Evolutionary conservation across 345 rosid species (phyloP).

Genomic region (Aegle marmelos): DNA sequence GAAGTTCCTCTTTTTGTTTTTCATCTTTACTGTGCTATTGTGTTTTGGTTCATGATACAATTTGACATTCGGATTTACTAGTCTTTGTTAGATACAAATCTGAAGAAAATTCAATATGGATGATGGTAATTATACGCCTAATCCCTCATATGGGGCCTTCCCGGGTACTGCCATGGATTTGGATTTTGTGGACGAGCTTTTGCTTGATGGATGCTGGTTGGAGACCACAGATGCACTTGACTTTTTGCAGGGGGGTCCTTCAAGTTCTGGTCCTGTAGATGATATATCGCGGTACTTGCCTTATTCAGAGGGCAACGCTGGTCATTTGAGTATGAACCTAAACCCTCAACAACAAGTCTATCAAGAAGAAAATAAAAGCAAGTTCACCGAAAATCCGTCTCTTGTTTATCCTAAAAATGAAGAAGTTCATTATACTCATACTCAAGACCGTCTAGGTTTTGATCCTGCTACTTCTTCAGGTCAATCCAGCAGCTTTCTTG

Average conservation of each 20-base stretch:
- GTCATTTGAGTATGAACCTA: constrained; percentile 23
- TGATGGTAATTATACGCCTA: constrained; percentile 42
- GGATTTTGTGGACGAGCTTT: constrained; percentile 84
- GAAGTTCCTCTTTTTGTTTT: constrained; percentile 61
- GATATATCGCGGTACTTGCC: constrained; percentile 29
- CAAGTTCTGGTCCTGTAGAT: constrained; percentile 26
- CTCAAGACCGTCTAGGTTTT: constrained; percentile 21
- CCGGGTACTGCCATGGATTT: constrained; percentile 66
- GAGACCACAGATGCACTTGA: constrained; percentile 52
- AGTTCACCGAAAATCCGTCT: constrained; percentile 24
- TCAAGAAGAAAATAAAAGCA: constrained; percentile 29
- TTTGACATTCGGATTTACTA: constrained; percentile 24
- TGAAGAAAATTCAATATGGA: constrained; percentile 47
- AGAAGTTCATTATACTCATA: constrained; percentile 20
- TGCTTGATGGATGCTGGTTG: constrained; percentile 79
- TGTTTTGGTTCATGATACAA: constrained; percentile 44
- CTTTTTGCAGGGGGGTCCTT: constrained; percentile 34
- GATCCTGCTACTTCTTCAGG: constrained; percentile 26
- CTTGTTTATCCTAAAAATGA: constrained; percentile 18
- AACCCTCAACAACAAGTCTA: constrained; percentile 27
- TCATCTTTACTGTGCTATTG: constrained; percentile 58
- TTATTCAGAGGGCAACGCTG: constrained; percentile 12
- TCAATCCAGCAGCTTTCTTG: constrained; percentile 29
- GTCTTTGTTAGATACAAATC: constrained; percentile 29
- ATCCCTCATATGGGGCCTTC: constrained; percentile 40